Base-by-base conservation (phyloP, 2,329 filamentous ascomycete genomes). In the Alternaria tenuissima region DNA sequence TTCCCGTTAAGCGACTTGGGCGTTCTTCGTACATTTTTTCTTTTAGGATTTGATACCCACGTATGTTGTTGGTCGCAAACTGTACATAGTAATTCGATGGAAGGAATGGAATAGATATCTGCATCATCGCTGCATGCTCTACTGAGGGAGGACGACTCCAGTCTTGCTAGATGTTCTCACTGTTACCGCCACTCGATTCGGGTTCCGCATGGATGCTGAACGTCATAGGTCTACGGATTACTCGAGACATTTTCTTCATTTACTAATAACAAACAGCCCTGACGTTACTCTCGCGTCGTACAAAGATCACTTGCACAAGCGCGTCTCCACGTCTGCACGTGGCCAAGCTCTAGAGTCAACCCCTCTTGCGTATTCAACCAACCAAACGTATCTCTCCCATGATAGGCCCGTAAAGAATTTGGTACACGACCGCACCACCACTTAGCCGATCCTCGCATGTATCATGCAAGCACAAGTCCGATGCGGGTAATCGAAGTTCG, bases 21-120 rank as follows among this genome's bases (percentile, higher is more conserved):
- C 36, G 30, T 42, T 42, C 9, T 41, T 54, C 7, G 11, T 49
- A 46, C 44, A 18, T 63, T 67, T 53, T 43, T 30, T 6, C 36
- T 24, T 6, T 22, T 24, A 41, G 46, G 55, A 52, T 55, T 55
- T 60, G 67, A 71, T 71, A 71, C 69, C 69, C 69, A 57, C 30
- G 6, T 47, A 26, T 44, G 34, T 42, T 55, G 52, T 55, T 49
- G 22, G 20, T 49, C 30, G 30, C 32, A 36, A 22, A 42, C 14
- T 46, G 47, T 53, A 57, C 39, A 51, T 59, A 51, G 22, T 34
- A 18, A 12, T 20, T 18, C 20, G 5, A 20, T 24, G n/a, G 34
- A 48, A 24, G 24, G 1, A 41, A 41, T 30, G 26, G 7, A 7
- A 34, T 34, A 12, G 32, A 6, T 16, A 36, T 32, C 12, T 36